Conservation (phyloP, 371 early-diverging fungal species). For the Saksenaea vasiformis region DNA sequence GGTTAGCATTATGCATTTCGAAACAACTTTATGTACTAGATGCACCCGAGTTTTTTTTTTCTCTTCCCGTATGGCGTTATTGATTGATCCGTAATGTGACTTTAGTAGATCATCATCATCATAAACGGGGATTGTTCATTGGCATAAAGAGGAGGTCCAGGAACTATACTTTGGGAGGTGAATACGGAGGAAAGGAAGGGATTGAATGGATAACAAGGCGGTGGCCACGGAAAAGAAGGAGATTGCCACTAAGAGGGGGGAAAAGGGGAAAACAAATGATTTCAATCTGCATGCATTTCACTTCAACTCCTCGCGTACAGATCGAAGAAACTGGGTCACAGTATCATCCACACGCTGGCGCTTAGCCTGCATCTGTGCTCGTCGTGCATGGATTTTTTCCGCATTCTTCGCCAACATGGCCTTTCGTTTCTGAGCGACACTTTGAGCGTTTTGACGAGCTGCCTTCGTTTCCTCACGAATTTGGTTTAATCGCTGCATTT, state of each 20-base stretch:
- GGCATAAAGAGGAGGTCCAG: not conserved
- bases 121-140: not conserved
- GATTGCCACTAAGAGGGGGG: not conserved
- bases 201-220: not conserved
- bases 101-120: conserved; percentile 1
- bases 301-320: conserved; percentile 17
- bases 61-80: not conserved
- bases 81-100: not conserved
- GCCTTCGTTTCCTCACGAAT: conserved; percentile 58
- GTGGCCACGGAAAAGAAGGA: conserved; percentile 1
- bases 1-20: conserved; percentile 4
- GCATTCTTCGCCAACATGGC: conserved; percentile 50
- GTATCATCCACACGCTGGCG: conserved; percentile 29
- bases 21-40: not conserved
- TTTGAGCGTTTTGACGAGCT: conserved; percentile 37
- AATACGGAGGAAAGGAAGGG: not conserved
- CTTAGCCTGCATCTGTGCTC: conserved; percentile 35
- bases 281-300: not conserved
- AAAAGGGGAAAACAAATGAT: not conserved
- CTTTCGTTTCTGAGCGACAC: conserved; percentile 51
- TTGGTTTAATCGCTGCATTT: conserved; percentile 64
- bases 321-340: conserved; percentile 30
- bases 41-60: not conserved
- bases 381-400: conserved; percentile 40
- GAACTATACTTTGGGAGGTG: not conserved